Conservation (phyloP, 2,329 filamentous ascomycete species). For the Monilinia polystroma region DNA sequence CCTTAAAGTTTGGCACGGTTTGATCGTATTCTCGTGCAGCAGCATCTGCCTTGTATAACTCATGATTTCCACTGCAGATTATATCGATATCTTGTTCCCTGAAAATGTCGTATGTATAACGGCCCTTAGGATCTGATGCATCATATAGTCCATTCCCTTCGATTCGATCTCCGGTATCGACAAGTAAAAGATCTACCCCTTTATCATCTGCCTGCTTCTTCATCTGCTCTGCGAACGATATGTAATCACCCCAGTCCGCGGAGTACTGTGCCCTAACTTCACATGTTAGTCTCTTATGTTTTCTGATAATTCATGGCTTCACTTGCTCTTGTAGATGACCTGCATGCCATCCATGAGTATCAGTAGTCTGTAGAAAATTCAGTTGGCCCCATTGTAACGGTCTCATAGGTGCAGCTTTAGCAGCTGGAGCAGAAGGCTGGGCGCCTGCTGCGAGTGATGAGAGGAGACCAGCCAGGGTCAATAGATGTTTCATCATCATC, state of each 20-base stretch:
- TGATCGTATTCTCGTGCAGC: constrained; percentile 74
- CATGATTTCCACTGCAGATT: constrained; percentile 88
- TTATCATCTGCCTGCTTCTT: constrained; percentile 72
- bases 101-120: constrained; percentile 85
- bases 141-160: constrained; percentile 97
- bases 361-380: constrained; percentile 95
- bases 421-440: constrained; percentile 78
- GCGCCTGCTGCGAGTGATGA: constrained; percentile 45
- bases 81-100: constrained; percentile 80
- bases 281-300: constrained; percentile 25
- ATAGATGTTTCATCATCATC: constrained; percentile 28
- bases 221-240: constrained; percentile 87
- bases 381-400: constrained; percentile 88
- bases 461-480: constrained; percentile 31
- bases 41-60: constrained; percentile 81
- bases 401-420: constrained; percentile 77
- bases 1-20: constrained; percentile 79
- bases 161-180: constrained; percentile 91
- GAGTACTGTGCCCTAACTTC: constrained; percentile 74
- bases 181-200: constrained; percentile 81
- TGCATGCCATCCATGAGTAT: constrained; percentile 93
- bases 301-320: not conserved
- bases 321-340: constrained; percentile 86
- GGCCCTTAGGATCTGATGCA: constrained; percentile 80
- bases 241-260: constrained; percentile 96